Evolutionary conservation across 768 basidiomycete species (phyloP), one percentile per base, ranked within the genome.

Genomic region (Calocybe indica): DNA sequence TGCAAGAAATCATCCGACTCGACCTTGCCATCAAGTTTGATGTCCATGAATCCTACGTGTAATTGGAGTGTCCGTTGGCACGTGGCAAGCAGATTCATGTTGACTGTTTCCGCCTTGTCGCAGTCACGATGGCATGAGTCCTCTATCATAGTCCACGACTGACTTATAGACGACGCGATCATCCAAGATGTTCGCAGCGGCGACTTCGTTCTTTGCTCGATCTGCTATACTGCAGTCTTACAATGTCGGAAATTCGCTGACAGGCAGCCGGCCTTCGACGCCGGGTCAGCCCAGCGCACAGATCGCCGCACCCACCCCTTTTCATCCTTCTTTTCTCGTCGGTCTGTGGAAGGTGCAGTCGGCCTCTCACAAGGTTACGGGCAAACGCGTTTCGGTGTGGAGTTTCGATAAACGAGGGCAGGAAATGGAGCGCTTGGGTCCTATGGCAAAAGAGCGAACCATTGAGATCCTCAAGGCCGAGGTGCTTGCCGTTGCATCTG

Each of bases 321-420:
- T 66, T 40, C 68, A 76, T 13, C 77, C 80, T 5, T 61, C 85
- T 10, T 80, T 88, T 51, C 72, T 68, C 53, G 80, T 93, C 7
- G 95, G 95, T 2, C 67, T 91, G 45, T 98, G 96, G 96, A 85
- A 76, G 58, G 86, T 98, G 0, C 83, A 92, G 52, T 74, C 82
- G 1, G 96, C 88, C 1, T 78, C 76, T 13, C 94, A 97, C 67
- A 95, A 92, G 69, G 81, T 86, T 45, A 97, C 89, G 2, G 78
- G 76, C 53, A 96, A 97, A 65, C 84, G 82, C 48, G 94, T 97
- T 5, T 88, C 85, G 12, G 83, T 99, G 12, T 99, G 95, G 95
- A 76, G 78, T 28, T 87, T 88, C 54, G 93, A 98, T 61, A 97
- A 97, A 71, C 73, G 78, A 48, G 71, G 74, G 0, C 62, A 80